Evolutionary conservation across 2,329 filamentous ascomycete species (phyloP), one percentile per base, ranked within the genome.

Genomic region (Daldinia sp.): DNA sequence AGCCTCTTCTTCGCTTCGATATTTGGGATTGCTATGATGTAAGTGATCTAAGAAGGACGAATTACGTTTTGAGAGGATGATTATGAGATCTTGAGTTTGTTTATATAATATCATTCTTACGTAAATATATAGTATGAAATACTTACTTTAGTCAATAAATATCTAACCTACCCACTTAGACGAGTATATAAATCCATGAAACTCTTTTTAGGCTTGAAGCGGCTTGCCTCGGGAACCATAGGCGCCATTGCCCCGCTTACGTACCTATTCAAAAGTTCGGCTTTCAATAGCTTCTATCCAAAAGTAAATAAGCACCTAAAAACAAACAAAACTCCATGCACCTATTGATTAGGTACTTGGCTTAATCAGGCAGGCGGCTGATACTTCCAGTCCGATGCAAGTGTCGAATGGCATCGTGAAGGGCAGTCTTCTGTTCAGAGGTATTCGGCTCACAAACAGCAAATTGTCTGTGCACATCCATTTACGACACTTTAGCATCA

Each of bases 341-440:
- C 43, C 7, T 13, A 29, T 10, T n/a, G 19, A 5, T 23, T 27
- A 51, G 30, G 17, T 35, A 15, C 50, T 25, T 53, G 53, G 47
- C 65, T 63, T n/a, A 57, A 66, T 66, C 37, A 30, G 63, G 63
- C 48, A 61, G 57, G 59, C 45, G 47, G 45, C 32, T 52, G 17
- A 66, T 58, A 58, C n/a, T 55, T 27, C 27, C 66, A 35, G 53
- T 61, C 66, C 37, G 62, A 74, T 74, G 73, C 70, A 72, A 69
- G 68, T 68, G 52, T 53, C 51, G 49, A 34, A 63, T 49, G 68
- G 55, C 58, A 70, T 73, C 63, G 59, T 69, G 64, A 73, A 55
- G 70, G 67, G 70, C 70, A 71, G 67, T 58, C 51, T 71, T 57
- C 67, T 72, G 56, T 71, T 73, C 32, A 73, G 67, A 54, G 72